phyloP scores from a whole-genome alignment of 1,284 basidiomycete species.

The Ganoderma resinaceum region DNA sequence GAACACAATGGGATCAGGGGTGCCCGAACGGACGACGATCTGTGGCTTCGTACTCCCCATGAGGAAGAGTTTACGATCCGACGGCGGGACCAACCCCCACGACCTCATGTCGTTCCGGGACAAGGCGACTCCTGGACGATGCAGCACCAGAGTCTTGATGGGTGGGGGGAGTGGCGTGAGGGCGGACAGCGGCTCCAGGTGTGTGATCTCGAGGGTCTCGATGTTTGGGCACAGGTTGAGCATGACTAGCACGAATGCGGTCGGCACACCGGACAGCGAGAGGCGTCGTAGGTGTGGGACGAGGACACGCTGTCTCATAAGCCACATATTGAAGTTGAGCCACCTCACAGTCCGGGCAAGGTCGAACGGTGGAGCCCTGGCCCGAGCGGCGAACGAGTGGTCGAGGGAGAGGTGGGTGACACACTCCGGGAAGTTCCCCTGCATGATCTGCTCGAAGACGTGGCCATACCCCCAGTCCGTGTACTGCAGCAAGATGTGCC shows the following conservation, averaged over 20 bases:
- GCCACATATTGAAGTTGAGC: neutral
- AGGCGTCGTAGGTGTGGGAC: conserved; percentile 30
- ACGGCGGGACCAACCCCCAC: conserved; percentile 26
- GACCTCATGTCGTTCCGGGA: conserved; percentile 21
- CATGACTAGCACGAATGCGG: conserved; percentile 37
- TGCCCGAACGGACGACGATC: conserved; percentile 27
- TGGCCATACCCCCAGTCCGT: conserved; percentile 43
- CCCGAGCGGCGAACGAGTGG: conserved; percentile 33
- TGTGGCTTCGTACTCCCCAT: neutral
- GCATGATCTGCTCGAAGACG: conserved; percentile 41
- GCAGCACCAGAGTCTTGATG: conserved; percentile 33
- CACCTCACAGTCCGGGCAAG: conserved; percentile 26
- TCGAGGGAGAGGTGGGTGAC: conserved; percentile 40
- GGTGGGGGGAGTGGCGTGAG: conserved; percentile 30
- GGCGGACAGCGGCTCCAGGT: conserved; percentile 23
- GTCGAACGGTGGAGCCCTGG: conserved; percentile 8
- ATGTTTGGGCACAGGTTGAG: conserved; percentile 35
- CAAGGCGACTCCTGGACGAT: conserved; percentile 15
- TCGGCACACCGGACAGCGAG: conserved; percentile 35
- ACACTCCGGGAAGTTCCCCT: conserved; percentile 40
- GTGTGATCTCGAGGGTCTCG: conserved; percentile 35
- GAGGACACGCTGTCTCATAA: no score
- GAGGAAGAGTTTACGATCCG: conserved; percentile 22
- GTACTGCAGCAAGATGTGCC: conserved; percentile 43
- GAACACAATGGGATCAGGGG: conserved; percentile 25